Evolutionary conservation across 2,329 filamentous ascomycete genomes (phyloP).

Genomic region (Celoporthe dispersa): DNA sequence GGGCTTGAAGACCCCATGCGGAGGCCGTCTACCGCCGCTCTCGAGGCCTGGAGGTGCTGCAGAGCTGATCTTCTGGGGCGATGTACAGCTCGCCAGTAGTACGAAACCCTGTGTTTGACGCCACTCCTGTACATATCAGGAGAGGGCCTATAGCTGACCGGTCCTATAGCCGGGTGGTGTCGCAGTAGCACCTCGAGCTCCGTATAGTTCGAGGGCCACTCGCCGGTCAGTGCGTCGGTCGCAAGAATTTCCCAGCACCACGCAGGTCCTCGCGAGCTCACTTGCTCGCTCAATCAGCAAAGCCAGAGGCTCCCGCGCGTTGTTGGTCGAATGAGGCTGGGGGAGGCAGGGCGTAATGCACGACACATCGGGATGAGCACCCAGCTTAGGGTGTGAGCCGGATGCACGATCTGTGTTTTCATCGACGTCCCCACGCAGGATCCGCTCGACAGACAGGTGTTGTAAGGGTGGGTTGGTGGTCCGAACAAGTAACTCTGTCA

Average conservation of each 20-base stretch:
- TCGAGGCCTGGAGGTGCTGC: too few species aligned
- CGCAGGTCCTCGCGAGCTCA: neutral
- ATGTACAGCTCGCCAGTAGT: neutral
- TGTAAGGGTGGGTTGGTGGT: neutral
- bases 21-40: neutral
- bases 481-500: neutral
- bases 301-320: too few species aligned
- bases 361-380: slow-evolving; percentile 17
- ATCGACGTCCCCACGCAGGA: slow-evolving; percentile 23
- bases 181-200: neutral
- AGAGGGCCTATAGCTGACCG: neutral
- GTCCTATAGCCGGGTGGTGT: neutral
- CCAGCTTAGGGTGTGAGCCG: slow-evolving; percentile 16
- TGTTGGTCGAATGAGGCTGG: neutral
- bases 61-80: neutral
- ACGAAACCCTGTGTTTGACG: neutral
- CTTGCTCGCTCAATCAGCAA: neutral
- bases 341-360: neutral
- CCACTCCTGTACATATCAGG: slow-evolving; percentile 8
- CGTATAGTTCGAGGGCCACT: neutral
- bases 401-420: slow-evolving; percentile 23
- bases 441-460: slow-evolving; percentile 22
- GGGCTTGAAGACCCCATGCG: neutral
- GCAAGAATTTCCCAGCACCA: neutral
- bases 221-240: neutral